These are phyloP conservation scores for Sarocladium brachiariae DNA, from an alignment of 2,329 filamentous ascomycete species.

Conservation along the genomic window DNA sequence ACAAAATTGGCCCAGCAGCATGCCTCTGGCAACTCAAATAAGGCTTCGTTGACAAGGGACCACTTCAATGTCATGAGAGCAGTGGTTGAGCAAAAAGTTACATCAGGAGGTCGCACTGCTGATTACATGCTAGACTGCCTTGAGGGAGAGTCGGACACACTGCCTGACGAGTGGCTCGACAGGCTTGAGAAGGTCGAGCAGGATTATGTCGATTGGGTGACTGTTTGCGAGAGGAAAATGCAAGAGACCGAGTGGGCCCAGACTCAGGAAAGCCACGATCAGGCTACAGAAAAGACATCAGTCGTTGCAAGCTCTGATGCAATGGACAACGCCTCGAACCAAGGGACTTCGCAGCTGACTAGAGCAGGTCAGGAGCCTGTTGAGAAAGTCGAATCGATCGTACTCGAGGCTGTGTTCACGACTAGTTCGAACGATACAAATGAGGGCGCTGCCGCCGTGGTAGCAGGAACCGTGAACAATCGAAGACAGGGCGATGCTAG, in stretches of 20 bases:
- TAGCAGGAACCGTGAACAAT: not conserved
- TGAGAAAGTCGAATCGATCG: too few species aligned
- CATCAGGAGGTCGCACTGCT: constrained; percentile 62
- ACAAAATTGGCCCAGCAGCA: constrained; percentile 13
- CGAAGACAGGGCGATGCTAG: not conserved
- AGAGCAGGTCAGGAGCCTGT: too few species aligned
- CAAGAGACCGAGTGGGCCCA: constrained; percentile 54
- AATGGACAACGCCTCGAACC: too few species aligned
- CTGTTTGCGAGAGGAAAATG: constrained; percentile 68
- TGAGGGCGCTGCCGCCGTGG: too few species aligned
- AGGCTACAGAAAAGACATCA: not conserved
- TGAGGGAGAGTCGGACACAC: constrained; percentile 74
- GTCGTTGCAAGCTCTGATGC: too few species aligned
- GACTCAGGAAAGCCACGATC: not conserved
- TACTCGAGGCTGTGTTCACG: too few species aligned
- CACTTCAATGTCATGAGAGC: constrained; percentile 53
- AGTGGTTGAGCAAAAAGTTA: constrained; percentile 62
- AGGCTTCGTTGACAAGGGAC: constrained; percentile 28
- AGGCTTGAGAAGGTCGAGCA: constrained; percentile 74
- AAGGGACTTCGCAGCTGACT: too few species aligned
- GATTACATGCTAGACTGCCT: constrained; percentile 83
- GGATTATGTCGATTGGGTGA: constrained; percentile 74
- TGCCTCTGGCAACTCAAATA: not conserved
- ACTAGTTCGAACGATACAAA: too few species aligned
- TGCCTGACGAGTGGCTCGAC: constrained; percentile 85